These are phyloP conservation scores for Metschnikowia cubensis DNA, from an alignment of 805 yeast genomes.

Conservation along the genomic window DNA sequence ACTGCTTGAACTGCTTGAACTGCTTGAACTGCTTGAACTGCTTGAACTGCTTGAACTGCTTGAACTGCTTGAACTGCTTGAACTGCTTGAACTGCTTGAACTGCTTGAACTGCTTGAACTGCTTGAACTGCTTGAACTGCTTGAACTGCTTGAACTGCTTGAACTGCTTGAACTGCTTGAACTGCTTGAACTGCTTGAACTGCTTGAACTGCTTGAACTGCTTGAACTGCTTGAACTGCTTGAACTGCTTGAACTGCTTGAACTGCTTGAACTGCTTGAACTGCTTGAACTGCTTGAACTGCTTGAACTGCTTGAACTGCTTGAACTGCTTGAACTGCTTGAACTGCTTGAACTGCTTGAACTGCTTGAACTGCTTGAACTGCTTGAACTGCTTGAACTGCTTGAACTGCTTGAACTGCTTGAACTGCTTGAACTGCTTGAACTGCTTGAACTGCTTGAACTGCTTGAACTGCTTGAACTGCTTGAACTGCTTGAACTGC, in stretches of 20 bases:
- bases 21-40: neutral
- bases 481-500: neutral
- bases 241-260: neutral
- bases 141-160: neutral
- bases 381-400: neutral
- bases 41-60: neutral
- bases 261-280: neutral
- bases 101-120: neutral
- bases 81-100: neutral
- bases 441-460: neutral
- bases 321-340: neutral
- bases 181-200: neutral
- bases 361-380: neutral
- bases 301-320: neutral
- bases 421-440: neutral
- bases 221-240: neutral
- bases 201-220: neutral
- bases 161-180: neutral
- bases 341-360: neutral
- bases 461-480: neutral
- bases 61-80: neutral
- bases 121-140: neutral
- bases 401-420: neutral
- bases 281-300: neutral
- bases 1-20: neutral